Evolutionary conservation across 2,329 filamentous ascomycete genomes (phyloP).

Genomic region (Fusarium sp.): DNA sequence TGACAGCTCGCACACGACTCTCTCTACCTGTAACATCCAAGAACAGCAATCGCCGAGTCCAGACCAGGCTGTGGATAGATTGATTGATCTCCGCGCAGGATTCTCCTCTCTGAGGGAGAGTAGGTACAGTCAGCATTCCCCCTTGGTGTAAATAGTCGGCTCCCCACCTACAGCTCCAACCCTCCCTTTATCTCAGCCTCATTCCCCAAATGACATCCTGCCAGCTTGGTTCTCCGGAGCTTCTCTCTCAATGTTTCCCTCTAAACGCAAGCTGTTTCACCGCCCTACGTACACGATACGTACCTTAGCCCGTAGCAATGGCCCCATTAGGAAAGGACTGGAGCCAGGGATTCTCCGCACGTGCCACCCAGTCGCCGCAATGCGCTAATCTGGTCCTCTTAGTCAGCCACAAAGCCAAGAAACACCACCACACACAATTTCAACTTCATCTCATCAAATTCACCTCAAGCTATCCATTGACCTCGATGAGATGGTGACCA

Average conservation of each 20-base stretch:
- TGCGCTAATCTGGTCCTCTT: constrained; percentile 21
- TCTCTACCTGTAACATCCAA: constrained; percentile 2
- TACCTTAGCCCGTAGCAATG: background rate
- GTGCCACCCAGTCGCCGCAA: constrained; percentile 13
- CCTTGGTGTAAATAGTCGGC: background rate
- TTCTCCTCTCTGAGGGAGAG: background rate
- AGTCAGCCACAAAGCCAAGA: constrained; percentile 29
- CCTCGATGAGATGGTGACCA: background rate
- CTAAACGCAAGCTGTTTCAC: constrained; percentile 9
- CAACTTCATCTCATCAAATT: constrained; percentile 28
- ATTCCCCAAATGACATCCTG: background rate
- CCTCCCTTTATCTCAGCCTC: background rate
- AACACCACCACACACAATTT: constrained; percentile 27
- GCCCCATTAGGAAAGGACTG: constrained; percentile 6
- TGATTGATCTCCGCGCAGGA: background rate
- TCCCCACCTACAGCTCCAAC: background rate
- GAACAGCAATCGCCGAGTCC: constrained; percentile 1
- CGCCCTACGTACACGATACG: constrained; percentile 13
- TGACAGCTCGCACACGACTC: constrained; percentile 5
- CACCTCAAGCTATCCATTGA: background rate
- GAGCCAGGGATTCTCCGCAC: constrained; percentile 32
- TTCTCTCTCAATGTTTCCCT: background rate
- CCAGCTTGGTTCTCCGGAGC: background rate
- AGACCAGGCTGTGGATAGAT: background rate
- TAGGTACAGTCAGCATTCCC: background rate